Conservation (phyloP, 108 stramenopile species). For the Cyclotella sp. region DNA sequence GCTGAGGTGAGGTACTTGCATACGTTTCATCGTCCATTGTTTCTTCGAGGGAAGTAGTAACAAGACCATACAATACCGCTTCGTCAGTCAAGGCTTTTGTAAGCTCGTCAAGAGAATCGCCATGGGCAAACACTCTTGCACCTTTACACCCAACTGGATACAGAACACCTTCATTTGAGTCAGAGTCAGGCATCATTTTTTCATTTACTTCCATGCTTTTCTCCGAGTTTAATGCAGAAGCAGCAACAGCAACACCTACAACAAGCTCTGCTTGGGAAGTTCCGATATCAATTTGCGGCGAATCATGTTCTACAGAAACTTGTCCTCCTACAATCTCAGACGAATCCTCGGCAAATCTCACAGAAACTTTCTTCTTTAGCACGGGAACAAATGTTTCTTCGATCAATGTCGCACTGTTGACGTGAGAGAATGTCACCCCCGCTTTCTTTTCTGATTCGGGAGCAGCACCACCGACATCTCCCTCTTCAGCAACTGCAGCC, state of each 20-base stretch:
- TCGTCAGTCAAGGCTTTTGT: constrained; percentile 12
- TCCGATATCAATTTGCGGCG: background rate
- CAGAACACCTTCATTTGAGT: constrained; percentile 1
- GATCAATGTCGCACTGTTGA: background rate
- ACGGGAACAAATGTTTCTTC: background rate
- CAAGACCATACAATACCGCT: constrained; percentile 22
- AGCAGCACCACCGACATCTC: background rate
- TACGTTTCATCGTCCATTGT: constrained; percentile 33
- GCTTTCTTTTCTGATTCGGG: background rate
- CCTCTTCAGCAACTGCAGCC: background rate
- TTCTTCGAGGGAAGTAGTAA: constrained; percentile 30
- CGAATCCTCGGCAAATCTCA: background rate
- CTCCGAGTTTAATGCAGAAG: background rate
- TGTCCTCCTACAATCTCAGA: background rate
- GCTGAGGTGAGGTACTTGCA: constrained; percentile 5
- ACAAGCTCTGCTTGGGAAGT: background rate
- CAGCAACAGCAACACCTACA: background rate
- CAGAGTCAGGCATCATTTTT: background rate
- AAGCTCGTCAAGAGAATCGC: constrained; percentile 35
- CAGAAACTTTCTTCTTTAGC: background rate
- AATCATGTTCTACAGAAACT: background rate
- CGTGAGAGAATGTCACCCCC: background rate
- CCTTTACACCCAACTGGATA: constrained; percentile 22
- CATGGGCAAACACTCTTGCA: constrained; percentile 30
- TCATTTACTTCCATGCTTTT: background rate